phyloP scores from a whole-genome alignment of 371 early-diverging fungal species.

The Mucor ambiguus region DNA sequence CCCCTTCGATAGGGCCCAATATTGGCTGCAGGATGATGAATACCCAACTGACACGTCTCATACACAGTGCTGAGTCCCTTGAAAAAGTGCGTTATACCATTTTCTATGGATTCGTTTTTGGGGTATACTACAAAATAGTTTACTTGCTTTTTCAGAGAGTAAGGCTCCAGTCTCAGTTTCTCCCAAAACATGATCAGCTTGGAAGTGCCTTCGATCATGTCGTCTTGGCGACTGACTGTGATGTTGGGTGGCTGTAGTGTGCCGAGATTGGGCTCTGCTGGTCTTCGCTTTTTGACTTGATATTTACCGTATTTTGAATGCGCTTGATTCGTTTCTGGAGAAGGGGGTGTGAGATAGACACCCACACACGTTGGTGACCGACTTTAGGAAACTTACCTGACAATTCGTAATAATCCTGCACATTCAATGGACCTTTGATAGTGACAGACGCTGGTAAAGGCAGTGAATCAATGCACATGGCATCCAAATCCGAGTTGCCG shows the following conservation, averaged over 20 bases:
- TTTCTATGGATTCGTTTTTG: slow-evolving; percentile 48
- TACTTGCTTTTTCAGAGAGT: slow-evolving; percentile 45
- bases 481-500: slow-evolving; percentile 24
- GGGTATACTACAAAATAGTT: slow-evolving; percentile 61
- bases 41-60: slow-evolving; percentile 56
- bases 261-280: slow-evolving; percentile 58
- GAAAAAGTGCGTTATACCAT: slow-evolving; percentile 49
- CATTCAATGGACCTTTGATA: slow-evolving; percentile 48
- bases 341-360: background rate
- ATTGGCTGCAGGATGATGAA: slow-evolving; percentile 55
- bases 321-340: slow-evolving; percentile 53
- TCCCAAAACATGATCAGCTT: slow-evolving; percentile 65
- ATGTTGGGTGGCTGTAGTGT: slow-evolving; percentile 55
- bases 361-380: too few relatives aligned
- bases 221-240: slow-evolving; percentile 61
- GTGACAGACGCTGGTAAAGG: slow-evolving; percentile 41
- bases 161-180: slow-evolving; percentile 52
- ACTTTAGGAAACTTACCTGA: slow-evolving; percentile 34
- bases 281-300: slow-evolving; percentile 62
- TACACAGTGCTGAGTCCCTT: slow-evolving; percentile 55
- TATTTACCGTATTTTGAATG: slow-evolving; percentile 68
- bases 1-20: slow-evolving; percentile 51
- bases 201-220: slow-evolving; percentile 59
- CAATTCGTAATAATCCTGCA: slow-evolving; percentile 55
- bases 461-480: slow-evolving; percentile 31